Evolutionary conservation across 225 moss, liverwort and hornwort species (phyloP), one percentile per base, ranked within the genome.

Genomic region (Sphagnum tenellum): DNA sequence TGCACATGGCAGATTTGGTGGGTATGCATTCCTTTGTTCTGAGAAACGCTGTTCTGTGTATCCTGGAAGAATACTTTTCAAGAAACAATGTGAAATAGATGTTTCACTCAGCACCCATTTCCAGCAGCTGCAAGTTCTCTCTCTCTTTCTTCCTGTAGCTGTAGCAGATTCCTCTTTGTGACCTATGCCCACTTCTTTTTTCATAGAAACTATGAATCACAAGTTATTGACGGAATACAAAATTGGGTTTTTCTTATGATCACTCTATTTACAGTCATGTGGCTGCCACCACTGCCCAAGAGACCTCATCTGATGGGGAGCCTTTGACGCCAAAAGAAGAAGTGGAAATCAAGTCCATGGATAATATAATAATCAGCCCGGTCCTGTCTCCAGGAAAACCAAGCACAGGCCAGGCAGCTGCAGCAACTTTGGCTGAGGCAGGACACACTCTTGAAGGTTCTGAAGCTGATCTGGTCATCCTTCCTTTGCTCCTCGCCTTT

Each of bases 381-480:
- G 59, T 64, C 48, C 55, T 69, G 49, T 71, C 82, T 14, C 79
- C 86, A 53, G 86, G 78, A n/a, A 89, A 80, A 77, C 90, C 85
- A 67, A 98, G 81, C 59, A 74, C 93, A 45, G 93, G 93, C 13
- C 82, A 93, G 66, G 93, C 89, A 73, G 98, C 93, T 87, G 98
- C 93, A 68, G 98, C 98, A 7, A 80, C 88, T 65, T 77, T 93
- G 84, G 84, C 93, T 59, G 98, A 90, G 80, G 89, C 93, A 9
- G 98, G 98, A 54, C 90, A 99, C 70, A 84, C 79, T 48, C 78
- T 93, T 49, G 82, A 93, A 77, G 98, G 93, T 66, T 93, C 89
- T 8, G 93, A 99, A 79, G 94, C 98, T 53, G 98, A 99, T 78
- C 74, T 99, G 71, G 98, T 99, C 63, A 79, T 99, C 45, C 75